phyloP scores from a whole-genome alignment of 2,329 filamentous ascomycete genomes.

The Scedosporium dehoogii region DNA sequence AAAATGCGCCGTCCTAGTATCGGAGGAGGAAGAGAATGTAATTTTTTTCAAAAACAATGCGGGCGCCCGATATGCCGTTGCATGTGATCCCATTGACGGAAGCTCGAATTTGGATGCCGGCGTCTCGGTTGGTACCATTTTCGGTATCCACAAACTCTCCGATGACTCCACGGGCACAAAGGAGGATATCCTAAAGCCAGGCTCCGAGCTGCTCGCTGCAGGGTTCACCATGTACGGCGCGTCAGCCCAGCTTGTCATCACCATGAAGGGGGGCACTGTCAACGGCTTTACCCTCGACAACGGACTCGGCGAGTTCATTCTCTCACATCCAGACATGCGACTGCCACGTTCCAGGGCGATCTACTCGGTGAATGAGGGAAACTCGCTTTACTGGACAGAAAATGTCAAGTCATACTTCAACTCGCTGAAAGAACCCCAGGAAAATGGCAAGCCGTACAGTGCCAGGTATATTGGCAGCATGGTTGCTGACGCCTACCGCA shows the following conservation, averaged over 20 bases:
- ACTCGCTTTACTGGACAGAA: constrained; percentile 93
- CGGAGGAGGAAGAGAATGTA: constrained; percentile 90
- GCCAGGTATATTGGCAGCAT: constrained; percentile 94
- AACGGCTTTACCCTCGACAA: constrained; percentile 98
- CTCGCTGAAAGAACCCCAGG: constrained; percentile 70
- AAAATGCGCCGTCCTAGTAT: constrained; percentile 86
- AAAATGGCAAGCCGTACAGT: constrained; percentile 80
- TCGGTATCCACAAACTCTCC: constrained; percentile 82
- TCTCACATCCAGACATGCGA: constrained; percentile 90
- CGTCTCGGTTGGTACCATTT: constrained; percentile 96
- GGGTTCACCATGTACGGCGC: constrained; percentile 99
- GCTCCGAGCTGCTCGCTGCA: constrained; percentile 81
- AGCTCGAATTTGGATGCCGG: constrained; percentile 96
- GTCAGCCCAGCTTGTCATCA: constrained; percentile 91
- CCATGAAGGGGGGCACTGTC: constrained; percentile 84
- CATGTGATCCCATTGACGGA: constrained; percentile 96
- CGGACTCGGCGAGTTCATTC: constrained; percentile 94
- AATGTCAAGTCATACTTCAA: constrained; percentile 81
- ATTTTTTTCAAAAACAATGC: constrained; percentile 74
- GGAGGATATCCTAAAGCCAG: constrained; percentile 81
- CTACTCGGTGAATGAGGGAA: constrained; percentile 98
- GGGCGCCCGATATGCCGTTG: constrained; percentile 82
- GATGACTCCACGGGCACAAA: constrained; percentile 64
- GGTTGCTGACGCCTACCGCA: constrained; percentile 97
- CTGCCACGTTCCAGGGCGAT: constrained; percentile 74